Evolutionary conservation across 192 early-diverging fungal genomes (phyloP).

Genomic region (Coemansia sp.): DNA sequence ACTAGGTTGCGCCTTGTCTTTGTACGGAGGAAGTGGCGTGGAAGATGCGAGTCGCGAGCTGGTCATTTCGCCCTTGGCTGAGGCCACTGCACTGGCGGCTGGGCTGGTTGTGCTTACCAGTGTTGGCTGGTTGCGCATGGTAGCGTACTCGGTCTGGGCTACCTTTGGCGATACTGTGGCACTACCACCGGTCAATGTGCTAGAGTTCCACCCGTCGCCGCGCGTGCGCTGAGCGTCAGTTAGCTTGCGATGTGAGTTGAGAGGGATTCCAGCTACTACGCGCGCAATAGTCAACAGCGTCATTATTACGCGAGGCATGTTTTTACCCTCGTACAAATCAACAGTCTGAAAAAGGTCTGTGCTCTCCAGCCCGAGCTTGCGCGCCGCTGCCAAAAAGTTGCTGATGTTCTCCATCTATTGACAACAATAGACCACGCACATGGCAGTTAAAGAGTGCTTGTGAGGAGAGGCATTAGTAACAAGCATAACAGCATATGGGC

Average conservation of each 20-base stretch:
- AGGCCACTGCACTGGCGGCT: background rate
- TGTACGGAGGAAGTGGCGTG: constrained; percentile 8
- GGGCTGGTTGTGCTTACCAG: constrained; percentile 21
- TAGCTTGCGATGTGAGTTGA: constrained; percentile 46
- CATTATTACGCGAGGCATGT: constrained; percentile 73
- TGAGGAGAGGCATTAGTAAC: background rate
- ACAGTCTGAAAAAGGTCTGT: constrained; percentile 79
- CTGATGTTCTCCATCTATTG: constrained; percentile 82
- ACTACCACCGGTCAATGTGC: constrained; percentile 32
- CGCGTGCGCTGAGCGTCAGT: constrained; percentile 36
- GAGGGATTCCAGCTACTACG: constrained; percentile 57
- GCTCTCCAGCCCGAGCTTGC: constrained; percentile 70
- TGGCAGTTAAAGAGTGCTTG: background rate
- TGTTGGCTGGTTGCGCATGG: constrained; percentile 42
- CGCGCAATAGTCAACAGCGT: constrained; percentile 74
- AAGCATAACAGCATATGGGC: background rate
- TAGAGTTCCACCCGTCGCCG: constrained; percentile 46
- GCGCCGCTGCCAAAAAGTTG: constrained; percentile 73
- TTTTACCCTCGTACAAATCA: constrained; percentile 79
- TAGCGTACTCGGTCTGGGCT: constrained; percentile 18
- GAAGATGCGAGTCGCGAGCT: background rate
- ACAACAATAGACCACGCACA: constrained; percentile 3
- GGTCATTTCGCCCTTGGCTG: background rate
- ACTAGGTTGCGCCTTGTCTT: constrained; percentile 11
- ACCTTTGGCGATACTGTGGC: constrained; percentile 8